A percentile compares a stretch with the other conserved stretches of the same genome.
Conservation (phyloP, 2,329 filamentous ascomycete genomes). For the Exophiala sideris region DNA sequence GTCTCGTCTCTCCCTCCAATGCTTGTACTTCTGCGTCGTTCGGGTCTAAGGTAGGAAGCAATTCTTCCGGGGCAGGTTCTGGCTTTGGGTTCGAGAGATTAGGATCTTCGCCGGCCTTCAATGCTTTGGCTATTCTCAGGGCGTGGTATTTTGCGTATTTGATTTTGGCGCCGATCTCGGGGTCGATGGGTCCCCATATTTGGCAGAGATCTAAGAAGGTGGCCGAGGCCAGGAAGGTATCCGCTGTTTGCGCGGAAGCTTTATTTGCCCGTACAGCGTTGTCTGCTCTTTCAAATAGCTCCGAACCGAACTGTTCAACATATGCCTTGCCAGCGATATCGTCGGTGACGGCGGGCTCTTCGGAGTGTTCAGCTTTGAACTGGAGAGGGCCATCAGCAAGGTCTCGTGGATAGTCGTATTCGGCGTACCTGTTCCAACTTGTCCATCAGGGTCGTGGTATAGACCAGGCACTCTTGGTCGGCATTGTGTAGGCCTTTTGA, state of each 20-base stretch:
- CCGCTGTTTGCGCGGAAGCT: constrained; percentile 84
- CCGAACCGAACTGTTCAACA: constrained; percentile 87
- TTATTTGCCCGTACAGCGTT: constrained; percentile 77
- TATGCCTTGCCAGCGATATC: constrained; percentile 85
- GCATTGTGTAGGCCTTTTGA: constrained; percentile 71
- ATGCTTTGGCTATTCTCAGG: constrained; percentile 80
- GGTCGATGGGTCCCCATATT: constrained; percentile 74
- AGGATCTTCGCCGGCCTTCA: constrained; percentile 86
- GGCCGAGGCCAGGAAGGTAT: constrained; percentile 87
- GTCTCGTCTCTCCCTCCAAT: constrained; percentile 46
- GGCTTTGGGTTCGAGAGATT: constrained; percentile 81
- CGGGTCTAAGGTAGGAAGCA: constrained; percentile 53
- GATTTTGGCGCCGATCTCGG: constrained; percentile 78
- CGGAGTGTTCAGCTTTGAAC: constrained; percentile 68
- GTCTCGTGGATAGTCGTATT: not conserved
- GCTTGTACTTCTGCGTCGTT: constrained; percentile 63
- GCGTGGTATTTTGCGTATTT: constrained; percentile 98
- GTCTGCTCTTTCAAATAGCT: constrained; percentile 82
- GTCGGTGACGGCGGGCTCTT: constrained; percentile 80
- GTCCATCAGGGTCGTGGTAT: constrained; percentile 83
- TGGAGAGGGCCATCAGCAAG: constrained; percentile 30
- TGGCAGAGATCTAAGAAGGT: constrained; percentile 87
- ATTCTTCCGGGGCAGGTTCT: constrained; percentile 47
- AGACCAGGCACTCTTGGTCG: constrained; percentile 74
- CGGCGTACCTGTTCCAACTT: constrained; percentile 70